A percentile compares a stretch with the other conserved stretches of the same genome.
These are phyloP conservation scores for Plasmodium gaboni DNA, from an alignment of 169 alveolate species.

Conservation along the genomic window DNA sequence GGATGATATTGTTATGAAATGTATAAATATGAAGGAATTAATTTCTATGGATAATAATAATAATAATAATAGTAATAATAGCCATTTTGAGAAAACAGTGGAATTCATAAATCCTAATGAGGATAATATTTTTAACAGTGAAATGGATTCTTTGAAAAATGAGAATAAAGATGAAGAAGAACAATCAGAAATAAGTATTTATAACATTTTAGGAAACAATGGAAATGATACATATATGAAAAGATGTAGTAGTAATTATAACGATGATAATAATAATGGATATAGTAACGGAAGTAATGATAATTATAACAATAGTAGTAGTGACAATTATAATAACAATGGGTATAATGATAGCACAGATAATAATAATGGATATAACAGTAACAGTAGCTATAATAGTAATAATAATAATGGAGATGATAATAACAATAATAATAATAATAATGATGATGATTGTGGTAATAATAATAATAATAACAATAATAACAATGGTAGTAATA, in stretches of 20 bases:
- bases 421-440: conserved; percentile 1
- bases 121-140: not conserved
- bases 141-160: not conserved
- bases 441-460: conserved; percentile 1
- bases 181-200: too few species aligned
- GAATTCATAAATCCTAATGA: not conserved
- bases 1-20: too few species aligned
- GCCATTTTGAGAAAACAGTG: too few species aligned
- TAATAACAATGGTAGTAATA: not conserved
- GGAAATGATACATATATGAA: too few species aligned
- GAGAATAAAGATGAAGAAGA: not conserved
- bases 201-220: too few species aligned
- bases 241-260: not conserved
- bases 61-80: too few species aligned
- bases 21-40: too few species aligned
- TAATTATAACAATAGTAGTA: not conserved
- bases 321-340: conserved; percentile 5
- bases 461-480: conserved; percentile 1
- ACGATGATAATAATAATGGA: not conserved
- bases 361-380: not conserved
- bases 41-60: too few species aligned
- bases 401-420: conserved; percentile 1
- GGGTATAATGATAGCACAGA: conserved; percentile 10
- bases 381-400: not conserved
- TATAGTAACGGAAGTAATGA: not conserved